A percentile compares a stretch with the other conserved stretches of the same genome.
These are phyloP conservation scores for Ilex aquifolium DNA, from an alignment of 257 asterid genomes.

Conservation along the genomic window DNA sequence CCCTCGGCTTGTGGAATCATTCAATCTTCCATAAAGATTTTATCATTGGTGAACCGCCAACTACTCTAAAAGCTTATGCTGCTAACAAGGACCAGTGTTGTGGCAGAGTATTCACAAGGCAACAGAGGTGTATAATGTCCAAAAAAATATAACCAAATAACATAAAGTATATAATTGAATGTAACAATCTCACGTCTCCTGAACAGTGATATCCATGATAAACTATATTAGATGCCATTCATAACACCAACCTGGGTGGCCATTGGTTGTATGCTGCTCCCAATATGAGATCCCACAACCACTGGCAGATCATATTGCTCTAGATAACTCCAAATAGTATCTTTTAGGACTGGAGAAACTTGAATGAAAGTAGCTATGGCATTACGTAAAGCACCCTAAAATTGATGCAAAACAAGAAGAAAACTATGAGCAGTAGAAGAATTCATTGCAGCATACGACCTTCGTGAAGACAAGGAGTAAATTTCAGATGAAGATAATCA, in stretches of 20 bases:
- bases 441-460: conserved; percentile 4
- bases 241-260: conserved; percentile 61
- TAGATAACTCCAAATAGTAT: conserved; percentile 81
- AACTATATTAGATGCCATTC: conserved; percentile 7
- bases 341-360: conserved; percentile 78
- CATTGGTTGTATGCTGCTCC: conserved; percentile 45
- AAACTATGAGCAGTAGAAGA: conserved; percentile 16
- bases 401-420: conserved; percentile 11
- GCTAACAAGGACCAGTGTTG: too few species aligned
- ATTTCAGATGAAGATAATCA: neutral
- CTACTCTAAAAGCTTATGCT: too few species aligned
- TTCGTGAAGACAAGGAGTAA: conserved; percentile 11
- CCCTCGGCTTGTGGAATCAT: too few species aligned
- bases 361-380: conserved; percentile 74
- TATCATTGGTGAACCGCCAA: too few species aligned
- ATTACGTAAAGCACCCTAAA: conserved; percentile 83
- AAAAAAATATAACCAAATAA: too few species aligned
- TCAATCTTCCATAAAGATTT: too few species aligned
- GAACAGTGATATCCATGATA: neutral
- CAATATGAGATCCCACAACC: conserved; percentile 67
- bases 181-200: too few species aligned
- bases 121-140: too few species aligned
- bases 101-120: too few species aligned
- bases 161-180: too few species aligned
- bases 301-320: conserved; percentile 98